Conservation (phyloP, 805 yeast genomes). For the Barnettozyma pratensis region DNA sequence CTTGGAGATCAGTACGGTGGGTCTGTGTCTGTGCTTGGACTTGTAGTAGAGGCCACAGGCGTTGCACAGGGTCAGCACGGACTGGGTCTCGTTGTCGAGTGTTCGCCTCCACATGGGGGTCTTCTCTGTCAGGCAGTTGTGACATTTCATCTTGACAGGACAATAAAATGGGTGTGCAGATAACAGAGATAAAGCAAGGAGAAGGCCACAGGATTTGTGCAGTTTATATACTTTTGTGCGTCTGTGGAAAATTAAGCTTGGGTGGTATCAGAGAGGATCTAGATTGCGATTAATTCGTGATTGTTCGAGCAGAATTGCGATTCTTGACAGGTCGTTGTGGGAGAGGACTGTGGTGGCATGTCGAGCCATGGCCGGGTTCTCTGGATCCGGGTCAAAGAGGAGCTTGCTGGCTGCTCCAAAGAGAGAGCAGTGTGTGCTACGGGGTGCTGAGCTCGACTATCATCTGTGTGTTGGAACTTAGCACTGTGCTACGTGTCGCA, state of each 20-base stretch:
- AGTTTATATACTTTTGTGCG: background rate
- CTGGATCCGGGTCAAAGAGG: no score
- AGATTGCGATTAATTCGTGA: slow-evolving; percentile 5
- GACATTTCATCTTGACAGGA: slow-evolving; percentile 10
- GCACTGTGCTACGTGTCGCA: no score
- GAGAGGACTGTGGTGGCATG: slow-evolving; percentile 1
- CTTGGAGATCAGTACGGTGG: slow-evolving; percentile 49
- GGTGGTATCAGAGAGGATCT: no score
- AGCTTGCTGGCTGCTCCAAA: no score
- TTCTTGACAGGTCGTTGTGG: slow-evolving; percentile 1
- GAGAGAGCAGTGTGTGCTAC: no score
- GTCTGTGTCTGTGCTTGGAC: slow-evolving; percentile 71
- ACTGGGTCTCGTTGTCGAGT: slow-evolving; percentile 60
- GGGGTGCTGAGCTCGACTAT: no score
- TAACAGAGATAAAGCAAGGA: background rate
- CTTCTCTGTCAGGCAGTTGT: slow-evolving; percentile 71
- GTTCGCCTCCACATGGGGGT: slow-evolving; percentile 83
- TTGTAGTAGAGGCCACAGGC: slow-evolving; percentile 79
- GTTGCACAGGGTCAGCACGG: slow-evolving; percentile 68
- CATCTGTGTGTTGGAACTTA: no score
- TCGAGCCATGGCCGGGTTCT: background rate
- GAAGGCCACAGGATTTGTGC: background rate
- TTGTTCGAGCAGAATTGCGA: background rate
- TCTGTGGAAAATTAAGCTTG: no score
- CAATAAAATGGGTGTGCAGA: background rate